A percentile compares a stretch with the other conserved stretches of the same genome.
Evolutionary conservation across 345 rosid species (phyloP).

Genomic region (Boechera retrofracta): DNA sequence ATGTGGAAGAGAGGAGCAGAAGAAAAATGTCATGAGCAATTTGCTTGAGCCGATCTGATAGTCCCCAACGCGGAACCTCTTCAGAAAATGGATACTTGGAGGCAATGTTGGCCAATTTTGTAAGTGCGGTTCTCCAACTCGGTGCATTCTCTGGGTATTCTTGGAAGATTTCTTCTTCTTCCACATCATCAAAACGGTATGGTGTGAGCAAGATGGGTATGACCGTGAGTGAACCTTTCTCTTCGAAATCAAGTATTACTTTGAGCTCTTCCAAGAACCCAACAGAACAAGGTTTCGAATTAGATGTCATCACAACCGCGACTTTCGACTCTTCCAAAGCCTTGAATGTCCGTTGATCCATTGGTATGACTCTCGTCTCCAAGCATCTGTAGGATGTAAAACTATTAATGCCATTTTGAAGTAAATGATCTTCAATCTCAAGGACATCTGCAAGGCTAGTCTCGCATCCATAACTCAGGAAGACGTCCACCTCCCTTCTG

Average conservation of each 20-base stretch:
- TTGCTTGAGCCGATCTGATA: background rate
- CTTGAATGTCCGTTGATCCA: background rate
- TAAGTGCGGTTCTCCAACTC: conserved; percentile 15
- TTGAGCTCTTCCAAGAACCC: too few species aligned
- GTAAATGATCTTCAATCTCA: background rate
- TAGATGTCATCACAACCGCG: too few species aligned
- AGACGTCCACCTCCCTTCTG: conserved; percentile 12
- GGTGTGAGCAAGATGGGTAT: conserved; percentile 1
- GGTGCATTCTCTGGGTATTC: background rate
- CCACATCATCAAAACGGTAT: background rate
- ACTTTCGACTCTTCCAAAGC: background rate
- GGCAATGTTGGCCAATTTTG: conserved; percentile 4
- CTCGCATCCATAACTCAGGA: conserved; percentile 5
- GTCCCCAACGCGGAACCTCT: too few species aligned
- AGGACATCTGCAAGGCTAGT: too few species aligned
- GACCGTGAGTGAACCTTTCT: conserved; percentile 11
- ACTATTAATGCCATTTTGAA: background rate
- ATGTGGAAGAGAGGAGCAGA: background rate
- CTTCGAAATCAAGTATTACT: too few species aligned
- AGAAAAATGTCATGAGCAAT: background rate
- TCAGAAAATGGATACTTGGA: background rate
- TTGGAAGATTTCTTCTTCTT: background rate
- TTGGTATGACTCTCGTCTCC: background rate
- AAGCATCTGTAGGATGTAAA: background rate
- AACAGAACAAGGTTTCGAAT: too few species aligned